Conservation (phyloP, 2,329 filamentous ascomycete genomes). For the Hypoxylon sp. region DNA sequence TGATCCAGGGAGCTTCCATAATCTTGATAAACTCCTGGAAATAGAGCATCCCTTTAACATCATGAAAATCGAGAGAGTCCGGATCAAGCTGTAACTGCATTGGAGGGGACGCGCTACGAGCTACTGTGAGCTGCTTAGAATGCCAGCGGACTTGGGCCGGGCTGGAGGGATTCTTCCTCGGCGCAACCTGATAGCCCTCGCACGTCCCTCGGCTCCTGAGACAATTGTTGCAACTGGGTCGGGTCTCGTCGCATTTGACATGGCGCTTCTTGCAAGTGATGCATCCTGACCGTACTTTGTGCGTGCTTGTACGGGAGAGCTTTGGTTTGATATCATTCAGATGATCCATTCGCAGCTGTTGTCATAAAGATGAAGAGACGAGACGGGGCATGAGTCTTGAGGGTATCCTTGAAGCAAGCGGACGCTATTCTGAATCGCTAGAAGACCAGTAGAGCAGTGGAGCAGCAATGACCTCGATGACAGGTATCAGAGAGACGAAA, state of each 20-base stretch:
- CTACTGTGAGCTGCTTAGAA: slow-evolving; percentile 28
- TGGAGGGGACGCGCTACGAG: slow-evolving; percentile 3
- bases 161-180: slow-evolving; percentile 3
- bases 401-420: no score
- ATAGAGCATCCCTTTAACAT: slow-evolving; percentile 34
- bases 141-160: slow-evolving; percentile 39
- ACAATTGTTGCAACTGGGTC: slow-evolving; percentile 26
- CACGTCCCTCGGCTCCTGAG: slow-evolving; percentile 16
- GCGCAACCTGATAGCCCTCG: slow-evolving; percentile 13
- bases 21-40: slow-evolving; percentile 46
- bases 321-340: slow-evolving; percentile 8
- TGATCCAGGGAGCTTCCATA: slow-evolving; percentile 42
- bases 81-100: slow-evolving; percentile 27
- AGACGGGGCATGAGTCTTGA: no score
- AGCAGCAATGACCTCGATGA: no score
- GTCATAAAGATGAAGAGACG: no score
- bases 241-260: slow-evolving; percentile 31
- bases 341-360: background rate
- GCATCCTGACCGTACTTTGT: slow-evolving; percentile 28
- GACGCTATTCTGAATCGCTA: no score
- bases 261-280: slow-evolving; percentile 32
- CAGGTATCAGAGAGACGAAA: no score
- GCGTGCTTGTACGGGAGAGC: slow-evolving; percentile 24
- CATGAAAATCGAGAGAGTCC: slow-evolving; percentile 28
- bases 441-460: no score